phyloP scores from a whole-genome alignment of 2,329 filamentous ascomycete genomes.

The Tolypocladium tropicale region DNA sequence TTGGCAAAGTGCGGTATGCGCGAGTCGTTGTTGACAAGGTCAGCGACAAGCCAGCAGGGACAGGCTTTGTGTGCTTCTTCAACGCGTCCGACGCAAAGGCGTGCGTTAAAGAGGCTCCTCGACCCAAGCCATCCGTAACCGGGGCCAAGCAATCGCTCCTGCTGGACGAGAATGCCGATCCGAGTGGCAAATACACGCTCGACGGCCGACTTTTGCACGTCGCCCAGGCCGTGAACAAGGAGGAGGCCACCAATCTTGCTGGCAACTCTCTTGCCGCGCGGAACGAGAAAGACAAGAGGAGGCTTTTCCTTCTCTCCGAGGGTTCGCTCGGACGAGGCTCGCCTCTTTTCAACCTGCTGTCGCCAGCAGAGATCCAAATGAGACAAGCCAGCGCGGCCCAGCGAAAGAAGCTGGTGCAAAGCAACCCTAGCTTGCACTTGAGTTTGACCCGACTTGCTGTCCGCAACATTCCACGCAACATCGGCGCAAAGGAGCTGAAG shows the following conservation, averaged over 20 bases:
- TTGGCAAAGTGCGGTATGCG: constrained; percentile 83
- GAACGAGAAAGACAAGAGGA: constrained; percentile 76
- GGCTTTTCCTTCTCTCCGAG: constrained; percentile 79
- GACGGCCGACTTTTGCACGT: constrained; percentile 82
- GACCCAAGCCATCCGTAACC: constrained; percentile 33
- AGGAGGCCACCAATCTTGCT: constrained; percentile 66
- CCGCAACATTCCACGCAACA: constrained; percentile 77
- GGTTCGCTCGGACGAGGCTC: constrained; percentile 73
- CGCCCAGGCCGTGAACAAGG: constrained; percentile 73
- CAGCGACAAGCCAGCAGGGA: constrained; percentile 81
- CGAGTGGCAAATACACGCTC: constrained; percentile 76
- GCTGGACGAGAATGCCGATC: constrained; percentile 75
- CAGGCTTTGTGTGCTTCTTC: constrained; percentile 91
- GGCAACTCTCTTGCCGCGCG: constrained; percentile 54
- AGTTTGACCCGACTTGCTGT: constrained; percentile 84
- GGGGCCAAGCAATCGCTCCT: constrained; percentile 68
- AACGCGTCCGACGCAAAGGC: constrained; percentile 61
- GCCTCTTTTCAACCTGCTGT: constrained; percentile 64
- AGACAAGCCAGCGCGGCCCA: constrained; percentile 79
- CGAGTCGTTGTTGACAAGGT: constrained; percentile 79
- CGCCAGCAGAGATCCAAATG: constrained; percentile 74
- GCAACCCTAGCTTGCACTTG: constrained; percentile 80
- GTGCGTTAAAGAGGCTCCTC: constrained; percentile 69
- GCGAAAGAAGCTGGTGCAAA: constrained; percentile 81
- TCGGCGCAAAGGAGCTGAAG: constrained; percentile 83